These are phyloP conservation scores for Cerrena zonata DNA, from an alignment of 1,284 basidiomycete species.

Conservation along the genomic window DNA sequence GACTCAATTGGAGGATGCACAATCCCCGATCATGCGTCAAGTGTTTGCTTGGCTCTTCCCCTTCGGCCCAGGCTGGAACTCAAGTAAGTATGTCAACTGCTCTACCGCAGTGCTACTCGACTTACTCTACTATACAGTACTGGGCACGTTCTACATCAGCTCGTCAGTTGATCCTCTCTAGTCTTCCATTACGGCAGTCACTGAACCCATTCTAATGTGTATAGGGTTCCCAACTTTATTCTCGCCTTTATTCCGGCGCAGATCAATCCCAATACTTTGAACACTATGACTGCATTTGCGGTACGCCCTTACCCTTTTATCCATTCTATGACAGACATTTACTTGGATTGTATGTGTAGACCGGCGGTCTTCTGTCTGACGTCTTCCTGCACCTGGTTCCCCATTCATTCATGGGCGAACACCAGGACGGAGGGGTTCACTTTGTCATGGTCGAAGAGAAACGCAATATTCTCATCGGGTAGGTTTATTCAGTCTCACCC, in stretches of 20 bases:
- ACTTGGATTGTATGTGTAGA: slow-evolving; percentile 39
- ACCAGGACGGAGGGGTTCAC: slow-evolving; percentile 60
- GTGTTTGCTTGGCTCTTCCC: slow-evolving; percentile 78
- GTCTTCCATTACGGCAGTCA: slow-evolving; percentile 15
- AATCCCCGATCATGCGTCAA: slow-evolving; percentile 69
- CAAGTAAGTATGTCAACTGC: slow-evolving; percentile 38
- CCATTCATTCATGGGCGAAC: slow-evolving; percentile 85
- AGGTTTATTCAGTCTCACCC: slow-evolving; percentile 23
- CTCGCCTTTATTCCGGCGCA: slow-evolving; percentile 84
- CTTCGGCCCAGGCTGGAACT: slow-evolving; percentile 83
- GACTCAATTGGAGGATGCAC: slow-evolving; percentile 49
- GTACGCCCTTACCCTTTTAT: slow-evolving; percentile 36
- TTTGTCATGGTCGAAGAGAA: slow-evolving; percentile 83
- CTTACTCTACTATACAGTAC: slow-evolving; percentile 44
- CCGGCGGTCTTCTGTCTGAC: slow-evolving; percentile 83
- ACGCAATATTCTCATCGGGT: slow-evolving; percentile 84
- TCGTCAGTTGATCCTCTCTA: slow-evolving; percentile 50
- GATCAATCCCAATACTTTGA: slow-evolving; percentile 76
- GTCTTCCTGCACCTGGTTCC: slow-evolving; percentile 86
- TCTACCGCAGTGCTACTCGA: slow-evolving; percentile 9
- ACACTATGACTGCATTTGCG: slow-evolving; percentile 86
- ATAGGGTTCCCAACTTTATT: slow-evolving; percentile 84
- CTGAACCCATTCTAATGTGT: slow-evolving; percentile 7
- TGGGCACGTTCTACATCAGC: slow-evolving; percentile 90
- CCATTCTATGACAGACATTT: slow-evolving; percentile 8